Evolutionary conservation across 1,139 yeast genomes (phyloP), one percentile per base, ranked within the genome.

Genomic region (Hemisphaericaspora subhashii): DNA sequence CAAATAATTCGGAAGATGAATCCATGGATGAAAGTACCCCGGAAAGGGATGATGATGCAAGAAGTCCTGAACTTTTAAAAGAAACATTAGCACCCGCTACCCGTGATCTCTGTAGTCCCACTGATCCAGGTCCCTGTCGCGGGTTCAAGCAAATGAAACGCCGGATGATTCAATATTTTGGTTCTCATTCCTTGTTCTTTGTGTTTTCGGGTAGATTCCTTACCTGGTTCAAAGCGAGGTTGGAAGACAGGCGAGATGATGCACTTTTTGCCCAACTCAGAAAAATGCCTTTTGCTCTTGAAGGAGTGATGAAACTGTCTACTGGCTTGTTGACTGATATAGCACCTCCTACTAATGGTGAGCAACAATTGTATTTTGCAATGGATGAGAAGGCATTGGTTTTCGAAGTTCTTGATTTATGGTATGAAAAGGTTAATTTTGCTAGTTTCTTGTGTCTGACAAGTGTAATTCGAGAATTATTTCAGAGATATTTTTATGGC

Each of bases 141-240:
- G 11, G 34, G 1, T 31, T 38, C 2, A 14, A 20, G 4, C 32
- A 39, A 21, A 28, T 40, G 2, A 40, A 41, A 15, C 26, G 22
- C 18, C 35, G 45, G 18, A 33, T 47, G 13, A 24, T 40, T 14
- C 44, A 48, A 29, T 51, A 43, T 31, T 52, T 45, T 34, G 59
- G 59, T 3, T 44, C 52, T 9, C 59, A 55, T 37, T 49, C 51
- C 3, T 40, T 40, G 14, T 51, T 47, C 36, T 50, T 43, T 38
- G 46, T 53, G 3, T 45, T 56, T 27, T 48, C 55, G 6, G 52
- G 51, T 4, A 52, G 46, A 24, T 50, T 57, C 25, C 15, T 47
- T 24, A 44, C 49, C 25, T 58, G 55, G 57, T 15, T 47, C 12
- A 36, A 46, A 29, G 37, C 38, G 1, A 37, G 42, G 23, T 20